Base-by-base conservation (phyloP, 1,139 yeast genomes). In the Kodamaea arcana region DNA sequence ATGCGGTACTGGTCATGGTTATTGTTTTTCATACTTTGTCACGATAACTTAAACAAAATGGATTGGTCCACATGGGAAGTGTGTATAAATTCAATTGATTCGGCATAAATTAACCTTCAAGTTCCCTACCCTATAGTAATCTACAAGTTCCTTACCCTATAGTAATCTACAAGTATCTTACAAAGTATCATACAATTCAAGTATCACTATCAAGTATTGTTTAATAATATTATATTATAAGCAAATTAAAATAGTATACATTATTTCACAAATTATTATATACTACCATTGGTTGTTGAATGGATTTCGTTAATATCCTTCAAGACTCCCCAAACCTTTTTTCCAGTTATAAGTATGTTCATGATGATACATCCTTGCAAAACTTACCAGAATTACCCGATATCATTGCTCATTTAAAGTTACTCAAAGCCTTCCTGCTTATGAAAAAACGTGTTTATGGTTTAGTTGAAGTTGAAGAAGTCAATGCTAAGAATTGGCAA, bases 331-430 rank as follows among this genome's bases (percentile, higher is more conserved):
- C 27, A 15, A 14, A 25, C 11, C 28, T 13, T 9, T 25, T 25
- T 25, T 4, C 28, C 17, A 25, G 28, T 15, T 25, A 25, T 14
- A 25, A 25, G 11, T 25, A 25, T 25, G 5, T 25, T 10, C 15
- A 25, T 14, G 17, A 14, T 25, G 17, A 12, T 4, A 7, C 6
- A 9, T n/a, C 17, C 15, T 15, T 25, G 7, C 21, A 22, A 16
- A 21, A 31, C 20, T 7, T 29, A 2, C 41, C 41, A 11, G 27
- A 23, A 12, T 15, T 32, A 9, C 34, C 35, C 4, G 45, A 42
- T 18, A 38, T 40, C 35, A 40, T 55, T 6, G 52, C 58, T 4
- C 69, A 64, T 44, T 49, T 65, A 35, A 62, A 56, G 47, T 48
- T 65, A 20, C 41, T 65, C 17, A 51, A 48, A 29, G 55, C 62